phyloP scores from a whole-genome alignment of 805 yeast genomes.

The Lachancea waltii region DNA sequence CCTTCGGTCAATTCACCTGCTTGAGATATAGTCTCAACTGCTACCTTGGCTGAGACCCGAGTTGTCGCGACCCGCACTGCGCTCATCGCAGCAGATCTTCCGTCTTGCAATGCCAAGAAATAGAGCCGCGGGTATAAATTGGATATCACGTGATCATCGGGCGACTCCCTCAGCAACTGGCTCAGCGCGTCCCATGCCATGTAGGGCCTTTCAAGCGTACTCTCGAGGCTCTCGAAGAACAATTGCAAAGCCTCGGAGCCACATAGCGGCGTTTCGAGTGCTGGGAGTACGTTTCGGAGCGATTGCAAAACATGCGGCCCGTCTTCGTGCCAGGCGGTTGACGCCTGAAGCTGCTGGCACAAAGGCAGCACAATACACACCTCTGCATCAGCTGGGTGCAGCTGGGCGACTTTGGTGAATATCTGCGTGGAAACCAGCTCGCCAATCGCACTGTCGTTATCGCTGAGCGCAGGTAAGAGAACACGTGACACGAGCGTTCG shows the following conservation, averaged over 20 bases:
- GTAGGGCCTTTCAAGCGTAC: constrained; percentile 4
- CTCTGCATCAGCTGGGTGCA: neutral
- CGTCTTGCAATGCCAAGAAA: constrained; percentile 5
- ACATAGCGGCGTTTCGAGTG: neutral
- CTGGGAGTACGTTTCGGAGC: constrained; percentile 13
- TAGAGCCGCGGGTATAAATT: constrained; percentile 1
- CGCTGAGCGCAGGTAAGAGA: constrained; percentile 29
- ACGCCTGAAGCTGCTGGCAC: constrained; percentile 8
- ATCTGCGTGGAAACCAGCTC: constrained; percentile 40
- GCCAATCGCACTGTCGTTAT: constrained; percentile 44
- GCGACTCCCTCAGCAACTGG: constrained; percentile 7
- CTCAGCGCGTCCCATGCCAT: constrained; percentile 11
- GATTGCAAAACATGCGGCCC: constrained; percentile 14
- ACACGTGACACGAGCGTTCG: constrained; percentile 17
- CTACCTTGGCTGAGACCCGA: neutral
- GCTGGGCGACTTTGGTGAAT: constrained; percentile 36
- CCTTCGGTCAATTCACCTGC: neutral
- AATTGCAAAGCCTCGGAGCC: constrained; percentile 1
- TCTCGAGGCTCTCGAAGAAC: constrained; percentile 1
- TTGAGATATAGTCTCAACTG: neutral
- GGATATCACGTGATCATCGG: constrained; percentile 4
- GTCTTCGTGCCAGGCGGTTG: constrained; percentile 3
- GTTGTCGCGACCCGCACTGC: constrained; percentile 6
- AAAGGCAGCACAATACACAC: constrained; percentile 10
- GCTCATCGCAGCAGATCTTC: constrained; percentile 2